A percentile compares a stretch with the other conserved stretches of the same genome.
These are phyloP conservation scores for Tubosaeta brunneosetosa DNA, from an alignment of 768 basidiomycete species.

Conservation along the genomic window DNA sequence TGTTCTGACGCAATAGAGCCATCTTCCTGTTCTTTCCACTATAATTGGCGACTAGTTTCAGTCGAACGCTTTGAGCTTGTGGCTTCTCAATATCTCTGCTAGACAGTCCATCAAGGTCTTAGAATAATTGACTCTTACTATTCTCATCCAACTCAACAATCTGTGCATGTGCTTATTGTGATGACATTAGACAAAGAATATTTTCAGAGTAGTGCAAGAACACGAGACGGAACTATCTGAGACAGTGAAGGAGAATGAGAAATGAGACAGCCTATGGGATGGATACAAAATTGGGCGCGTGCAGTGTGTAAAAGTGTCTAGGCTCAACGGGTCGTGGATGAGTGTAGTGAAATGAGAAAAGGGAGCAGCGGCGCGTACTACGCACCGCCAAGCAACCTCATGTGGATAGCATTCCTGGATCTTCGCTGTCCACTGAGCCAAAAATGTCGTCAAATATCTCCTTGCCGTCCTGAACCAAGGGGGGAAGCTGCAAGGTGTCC, in stretches of 20 bases:
- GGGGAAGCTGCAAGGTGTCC: conserved; percentile 50
- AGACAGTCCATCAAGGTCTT: too few relatives aligned
- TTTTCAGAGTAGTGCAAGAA: conserved; percentile 3
- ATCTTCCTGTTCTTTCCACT: not conserved
- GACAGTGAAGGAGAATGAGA: not conserved
- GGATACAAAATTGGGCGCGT: conserved; percentile 10
- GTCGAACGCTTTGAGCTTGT: too few relatives aligned
- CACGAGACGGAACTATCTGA: conserved; percentile 3
- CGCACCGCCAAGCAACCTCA: conserved; percentile 26
- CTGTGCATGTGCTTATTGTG: not conserved
- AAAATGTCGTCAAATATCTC: conserved; percentile 80
- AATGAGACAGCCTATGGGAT: not conserved
- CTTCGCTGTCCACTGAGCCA: conserved; percentile 46
- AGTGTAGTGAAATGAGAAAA: not conserved
- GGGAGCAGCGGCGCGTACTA: not conserved
- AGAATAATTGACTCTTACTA: too few relatives aligned
- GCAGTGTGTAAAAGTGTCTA: conserved; percentile 13
- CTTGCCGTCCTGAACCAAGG: conserved; percentile 66
- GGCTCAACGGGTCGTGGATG: not conserved
- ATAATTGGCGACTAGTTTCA: too few relatives aligned
- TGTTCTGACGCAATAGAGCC: conserved; percentile 13
- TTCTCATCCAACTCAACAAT: not conserved
- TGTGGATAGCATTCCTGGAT: conserved; percentile 74
- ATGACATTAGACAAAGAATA: conserved; percentile 6
- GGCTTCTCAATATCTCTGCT: too few relatives aligned